Evolutionary conservation across 768 basidiomycete genomes (phyloP).

Genomic region (Dentipellis sp.): DNA sequence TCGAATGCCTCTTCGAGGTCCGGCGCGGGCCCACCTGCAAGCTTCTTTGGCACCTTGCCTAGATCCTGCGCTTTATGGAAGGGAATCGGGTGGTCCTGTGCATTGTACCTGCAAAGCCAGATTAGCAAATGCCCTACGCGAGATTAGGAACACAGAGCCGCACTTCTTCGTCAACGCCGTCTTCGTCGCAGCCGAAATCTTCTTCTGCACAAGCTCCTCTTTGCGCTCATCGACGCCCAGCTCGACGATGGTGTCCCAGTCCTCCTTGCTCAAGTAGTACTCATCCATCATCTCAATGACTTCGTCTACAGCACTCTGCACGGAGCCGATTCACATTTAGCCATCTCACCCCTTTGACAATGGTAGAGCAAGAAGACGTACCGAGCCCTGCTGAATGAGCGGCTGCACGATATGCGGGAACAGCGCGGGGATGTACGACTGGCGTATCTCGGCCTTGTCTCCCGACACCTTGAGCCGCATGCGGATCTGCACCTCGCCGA

Average conservation of each 20-base stretch:
- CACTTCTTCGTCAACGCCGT: conserved; percentile 79
- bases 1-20: conserved; percentile 92
- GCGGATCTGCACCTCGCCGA: conserved; percentile 86
- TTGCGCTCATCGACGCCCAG: conserved; percentile 78
- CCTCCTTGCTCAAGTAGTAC: conserved; percentile 88
- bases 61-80: conserved; percentile 86
- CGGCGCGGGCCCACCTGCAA: conserved; percentile 64
- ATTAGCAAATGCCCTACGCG: neutral
- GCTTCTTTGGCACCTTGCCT: conserved; percentile 73
- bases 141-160: conserved; percentile 13
- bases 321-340: neutral
- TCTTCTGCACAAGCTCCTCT: conserved; percentile 72
- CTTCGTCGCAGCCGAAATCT: conserved; percentile 77
- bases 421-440: conserved; percentile 86
- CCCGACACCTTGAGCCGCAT: conserved; percentile 95
- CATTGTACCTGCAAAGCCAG: conserved; percentile 64
- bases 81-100: conserved; percentile 83
- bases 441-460: conserved; percentile 81
- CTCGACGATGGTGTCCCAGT: conserved; percentile 95
- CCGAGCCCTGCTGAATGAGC: conserved; percentile 61
- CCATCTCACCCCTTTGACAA: neutral
- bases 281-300: conserved; percentile 89
- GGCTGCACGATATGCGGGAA: conserved; percentile 76
- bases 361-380: conserved; percentile 31
- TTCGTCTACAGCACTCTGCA: conserved; percentile 67